Conservation (phyloP, 306 rosid genomes). For the Cicer yamashitae region DNA sequence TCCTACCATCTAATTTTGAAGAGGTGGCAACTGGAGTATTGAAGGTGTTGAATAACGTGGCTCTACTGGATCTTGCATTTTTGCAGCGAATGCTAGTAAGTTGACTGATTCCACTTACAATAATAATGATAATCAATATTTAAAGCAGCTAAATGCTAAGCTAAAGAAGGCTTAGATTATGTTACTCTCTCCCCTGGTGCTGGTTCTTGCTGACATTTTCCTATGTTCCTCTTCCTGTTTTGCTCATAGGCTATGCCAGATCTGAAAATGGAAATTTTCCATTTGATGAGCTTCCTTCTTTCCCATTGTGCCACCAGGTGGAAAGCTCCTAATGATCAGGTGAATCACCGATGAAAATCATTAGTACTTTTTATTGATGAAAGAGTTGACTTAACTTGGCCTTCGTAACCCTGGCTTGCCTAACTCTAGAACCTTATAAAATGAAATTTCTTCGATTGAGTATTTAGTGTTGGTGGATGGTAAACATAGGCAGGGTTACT, state of each 20-base stretch:
- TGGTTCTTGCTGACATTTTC: slow-evolving; percentile 24
- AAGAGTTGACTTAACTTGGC: slow-evolving; percentile 35
- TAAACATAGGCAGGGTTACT: slow-evolving; percentile 12
- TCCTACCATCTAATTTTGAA: slow-evolving; percentile 97
- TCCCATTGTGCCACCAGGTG: slow-evolving; percentile 91
- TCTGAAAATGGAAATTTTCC: slow-evolving; percentile 96
- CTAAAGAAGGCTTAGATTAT: slow-evolving; percentile 25
- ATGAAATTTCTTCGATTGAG: slow-evolving; percentile 14
- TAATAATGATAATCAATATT: slow-evolving; percentile 7
- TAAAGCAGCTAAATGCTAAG: slow-evolving; percentile 26
- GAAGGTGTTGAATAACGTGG: slow-evolving; percentile 95
- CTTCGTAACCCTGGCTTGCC: slow-evolving; percentile 21
- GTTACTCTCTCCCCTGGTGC: not conserved
- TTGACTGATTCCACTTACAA: slow-evolving; percentile 42
- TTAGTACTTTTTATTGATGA: slow-evolving; percentile 18
- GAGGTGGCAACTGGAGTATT: slow-evolving; percentile 96
- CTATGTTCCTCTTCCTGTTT: slow-evolving; percentile 37
- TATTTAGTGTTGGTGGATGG: slow-evolving; percentile 23
- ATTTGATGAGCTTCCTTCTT: slow-evolving; percentile 93
- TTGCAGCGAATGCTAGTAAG: slow-evolving; percentile 91
- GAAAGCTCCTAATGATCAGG: slow-evolving; percentile 89
- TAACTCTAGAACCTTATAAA: slow-evolving; percentile 14
- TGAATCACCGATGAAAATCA: slow-evolving; percentile 35
- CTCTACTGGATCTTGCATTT: slow-evolving; percentile 86
- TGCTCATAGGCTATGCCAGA: slow-evolving; percentile 86